A percentile compares a stretch with the other conserved stretches of the same genome.
phyloP scores from a whole-genome alignment of 768 basidiomycete species.

The Hypholoma sublateritium region DNA sequence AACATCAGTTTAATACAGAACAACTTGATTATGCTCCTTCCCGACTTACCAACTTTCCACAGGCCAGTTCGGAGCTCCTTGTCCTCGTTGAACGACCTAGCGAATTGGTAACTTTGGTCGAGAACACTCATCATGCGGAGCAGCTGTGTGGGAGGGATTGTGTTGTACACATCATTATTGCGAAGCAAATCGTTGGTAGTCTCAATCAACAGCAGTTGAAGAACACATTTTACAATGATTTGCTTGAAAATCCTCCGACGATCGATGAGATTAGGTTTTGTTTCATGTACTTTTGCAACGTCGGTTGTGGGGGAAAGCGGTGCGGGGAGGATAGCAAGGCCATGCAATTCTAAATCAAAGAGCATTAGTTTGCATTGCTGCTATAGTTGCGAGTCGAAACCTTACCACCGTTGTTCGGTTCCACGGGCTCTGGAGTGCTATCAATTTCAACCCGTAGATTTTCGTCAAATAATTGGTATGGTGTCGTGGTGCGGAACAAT shows the following conservation, averaged over 20 bases:
- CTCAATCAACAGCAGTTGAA: constrained; percentile 94
- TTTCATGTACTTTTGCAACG: constrained; percentile 34
- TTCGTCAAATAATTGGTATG: constrained; percentile 95
- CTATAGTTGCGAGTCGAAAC: neutral
- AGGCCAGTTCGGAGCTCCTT: constrained; percentile 94
- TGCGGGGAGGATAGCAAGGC: constrained; percentile 75
- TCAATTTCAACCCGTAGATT: constrained; percentile 84
- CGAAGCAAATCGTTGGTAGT: constrained; percentile 94
- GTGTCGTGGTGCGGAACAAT: constrained; percentile 96
- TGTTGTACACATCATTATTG: constrained; percentile 87
- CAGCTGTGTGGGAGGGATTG: constrained; percentile 92
- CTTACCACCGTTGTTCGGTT: constrained; percentile 36
- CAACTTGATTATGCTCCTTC: neutral
- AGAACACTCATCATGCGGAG: constrained; percentile 93
- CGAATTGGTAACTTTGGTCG: constrained; percentile 97
- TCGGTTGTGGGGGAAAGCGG: constrained; percentile 81
- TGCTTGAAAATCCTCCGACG: constrained; percentile 92
- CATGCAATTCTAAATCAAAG: constrained; percentile 52
- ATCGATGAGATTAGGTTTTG: constrained; percentile 59
- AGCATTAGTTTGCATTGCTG: neutral
- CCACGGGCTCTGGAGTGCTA: constrained; percentile 53
- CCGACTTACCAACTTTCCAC: constrained; percentile 96
- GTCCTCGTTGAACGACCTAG: constrained; percentile 96
- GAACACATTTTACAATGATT: constrained; percentile 99
- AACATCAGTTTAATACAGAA: neutral